phyloP scores from a whole-genome alignment of 176 grass and related monocot species.

The Puya raimondii region DNA sequence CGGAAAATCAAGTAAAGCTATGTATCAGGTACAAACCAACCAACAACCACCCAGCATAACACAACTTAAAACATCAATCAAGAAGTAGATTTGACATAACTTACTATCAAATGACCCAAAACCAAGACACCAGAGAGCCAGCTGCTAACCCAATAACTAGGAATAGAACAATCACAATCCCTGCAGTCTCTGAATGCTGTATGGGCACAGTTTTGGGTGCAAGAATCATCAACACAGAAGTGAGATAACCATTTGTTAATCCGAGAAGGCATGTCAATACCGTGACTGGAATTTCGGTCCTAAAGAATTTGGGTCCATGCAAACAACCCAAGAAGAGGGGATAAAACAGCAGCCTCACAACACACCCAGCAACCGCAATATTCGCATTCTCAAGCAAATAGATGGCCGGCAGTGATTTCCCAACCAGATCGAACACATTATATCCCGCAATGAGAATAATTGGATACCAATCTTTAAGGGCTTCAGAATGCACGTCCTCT shows the following conservation, averaged over 20 bases:
- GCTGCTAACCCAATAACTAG: constrained; percentile 50
- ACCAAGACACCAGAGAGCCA: constrained; percentile 76
- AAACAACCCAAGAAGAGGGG: constrained; percentile 81
- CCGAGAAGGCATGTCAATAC: constrained; percentile 70
- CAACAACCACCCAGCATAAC: background rate
- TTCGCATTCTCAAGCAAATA: constrained; percentile 61
- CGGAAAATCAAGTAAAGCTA: background rate
- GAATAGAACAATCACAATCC: constrained; percentile 85
- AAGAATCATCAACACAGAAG: constrained; percentile 73
- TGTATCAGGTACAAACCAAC: background rate
- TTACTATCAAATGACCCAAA: constrained; percentile 70
- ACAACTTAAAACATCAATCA: background rate
- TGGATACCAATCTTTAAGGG: constrained; percentile 81
- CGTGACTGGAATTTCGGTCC: constrained; percentile 64
- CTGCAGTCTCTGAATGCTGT: constrained; percentile 75
- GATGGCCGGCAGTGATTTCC: constrained; percentile 58
- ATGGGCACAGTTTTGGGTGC: constrained; percentile 82
- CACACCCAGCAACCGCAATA: constrained; percentile 37
- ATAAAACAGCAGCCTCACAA: constrained; percentile 63
- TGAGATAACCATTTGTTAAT: constrained; percentile 79
- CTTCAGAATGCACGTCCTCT: constrained; percentile 85
- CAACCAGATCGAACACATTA: constrained; percentile 82
- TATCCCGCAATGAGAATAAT: constrained; percentile 76
- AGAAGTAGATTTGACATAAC: background rate
- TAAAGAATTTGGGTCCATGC: constrained; percentile 74